Evolutionary conservation across 202 grass and related monocot species (phyloP), one percentile per base, ranked within the genome.

Genomic region (Zoysia matrella): DNA sequence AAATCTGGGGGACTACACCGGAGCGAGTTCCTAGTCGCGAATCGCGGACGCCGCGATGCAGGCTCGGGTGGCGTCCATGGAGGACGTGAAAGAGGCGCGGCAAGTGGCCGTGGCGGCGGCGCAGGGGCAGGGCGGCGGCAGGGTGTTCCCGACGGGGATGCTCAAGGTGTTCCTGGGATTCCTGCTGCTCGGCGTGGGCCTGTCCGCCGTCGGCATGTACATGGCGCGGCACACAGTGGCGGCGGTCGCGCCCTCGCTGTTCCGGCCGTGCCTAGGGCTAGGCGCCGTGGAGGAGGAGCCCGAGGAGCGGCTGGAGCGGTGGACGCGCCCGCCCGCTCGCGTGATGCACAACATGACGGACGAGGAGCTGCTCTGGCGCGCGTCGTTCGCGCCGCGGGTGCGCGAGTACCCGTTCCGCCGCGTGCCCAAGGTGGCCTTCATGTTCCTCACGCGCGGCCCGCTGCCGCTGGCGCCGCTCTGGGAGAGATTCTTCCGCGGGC

Each of bases 381-480:
- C 92, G 13, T 98, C 96, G 15, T 89, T 91, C 69, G 83, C 79
- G 74, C 92, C 96, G 48, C 78, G 65, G 44, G 77, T 91, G 30
- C 86, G 65, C 13, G 64, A 54, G 14, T 99, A 95, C 85, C 96
- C 93, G 81, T 99, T 93, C 52, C 41, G 16, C 43, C 90, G 96
- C 75, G 68, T 90, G 64, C 93, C 89, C 52, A 99, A 89, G 71
- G 62, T 95, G 40, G 96, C 92, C 13, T 99, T 99, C 82, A 95
- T 99, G 96, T 99, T 99, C 83, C 90, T 98, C 79, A 98, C 95
- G 75, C 91, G 86, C 49, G 95, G 95, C 36, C 88, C 95, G 30
- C 77, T 98, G 6, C 96, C 91, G 53, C 82, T 99, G 2, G 85
- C 91, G 14, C 96, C 91, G 22, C 83, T 99, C 10, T 99, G 93